Conservation (phyloP, 140 eudicot genomes). For the Ambrosia hybrid region DNA sequence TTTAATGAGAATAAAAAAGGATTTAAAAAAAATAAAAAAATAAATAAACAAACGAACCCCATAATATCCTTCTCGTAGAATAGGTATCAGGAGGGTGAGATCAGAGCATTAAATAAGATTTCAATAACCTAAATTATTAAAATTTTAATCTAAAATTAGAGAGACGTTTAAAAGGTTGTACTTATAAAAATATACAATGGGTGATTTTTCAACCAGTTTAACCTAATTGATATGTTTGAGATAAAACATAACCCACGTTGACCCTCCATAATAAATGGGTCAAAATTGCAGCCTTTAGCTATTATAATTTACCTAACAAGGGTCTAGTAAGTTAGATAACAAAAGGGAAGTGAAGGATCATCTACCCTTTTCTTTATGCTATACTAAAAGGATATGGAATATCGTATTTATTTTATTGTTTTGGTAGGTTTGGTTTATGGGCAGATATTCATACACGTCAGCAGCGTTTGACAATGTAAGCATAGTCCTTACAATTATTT, state of each 20-base stretch:
- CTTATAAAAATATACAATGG: background rate
- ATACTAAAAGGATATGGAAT: background rate
- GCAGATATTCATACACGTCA: constrained; percentile 69
- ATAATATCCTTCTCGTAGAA: too few species aligned
- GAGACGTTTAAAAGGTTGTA: constrained; percentile 6
- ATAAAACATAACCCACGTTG: background rate
- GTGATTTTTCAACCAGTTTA: background rate
- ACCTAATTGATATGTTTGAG: constrained; percentile 1
- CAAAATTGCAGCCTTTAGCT: constrained; percentile 1
- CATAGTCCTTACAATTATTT: constrained; percentile 8
- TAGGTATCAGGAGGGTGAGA: too few species aligned
- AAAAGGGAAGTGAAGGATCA: constrained; percentile 3
- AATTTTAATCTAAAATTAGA: background rate
- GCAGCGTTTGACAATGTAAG: constrained; percentile 70
- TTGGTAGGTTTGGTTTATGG: constrained; percentile 81
- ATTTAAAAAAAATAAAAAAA: too few species aligned
- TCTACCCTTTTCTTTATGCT: background rate
- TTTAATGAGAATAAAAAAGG: too few species aligned
- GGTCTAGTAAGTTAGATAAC: constrained; percentile 2
- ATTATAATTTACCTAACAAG: background rate
- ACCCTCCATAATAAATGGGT: background rate
- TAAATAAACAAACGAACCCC: too few species aligned
- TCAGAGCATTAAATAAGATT: too few species aligned
- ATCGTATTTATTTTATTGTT: constrained; percentile 5
- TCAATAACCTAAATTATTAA: background rate